Evolutionary conservation across 208 protist genomes (phyloP), one percentile per base, ranked within the genome.

Genomic region (Vickermania spadyakhi): DNA sequence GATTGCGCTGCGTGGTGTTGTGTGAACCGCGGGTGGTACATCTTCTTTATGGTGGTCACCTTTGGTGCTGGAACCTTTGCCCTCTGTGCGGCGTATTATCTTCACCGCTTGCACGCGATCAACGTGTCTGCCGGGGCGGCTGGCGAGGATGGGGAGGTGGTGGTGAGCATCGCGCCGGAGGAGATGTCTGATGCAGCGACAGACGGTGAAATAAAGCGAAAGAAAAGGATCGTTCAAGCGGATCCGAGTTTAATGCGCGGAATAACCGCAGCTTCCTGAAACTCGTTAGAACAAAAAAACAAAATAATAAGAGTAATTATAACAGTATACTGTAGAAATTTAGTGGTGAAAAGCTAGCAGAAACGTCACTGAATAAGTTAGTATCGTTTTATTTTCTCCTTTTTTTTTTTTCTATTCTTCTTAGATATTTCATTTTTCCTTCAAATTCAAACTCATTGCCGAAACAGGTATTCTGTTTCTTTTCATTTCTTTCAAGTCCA

Each of bases 1-100:
- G 73, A 94, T 61, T 94, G 86, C 61, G 62, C 68, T 14, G 56
- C 72, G 52, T 94, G 86, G 86, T 94, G 86, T 60, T 94, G 86
- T 61, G 51, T 68, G 42, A 81, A 73, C 31, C 69, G 79, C 22
- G 84, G 81, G 41, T 64, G 68, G 27, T 81, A 82, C 56, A 71
- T 87, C 28, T 89, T 94, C 50, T 87, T 89, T 29, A 72, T 88
- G 18, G 76, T 91, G 1, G 55, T 94, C 31, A 87, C 89, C 65
- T 81, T 91, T 58, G 82, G 72, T 64, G 59, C 74, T 5, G 86
- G 86, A 30, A 76, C 77, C 18, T 90, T 89, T 50, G 64, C 72
- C 3, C 58, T 90, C 62, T 82, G 77, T 22, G 65, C 62, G 26
- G 69, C 66, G 53, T 89, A 89, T 63, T 93, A 90, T 52, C 64